These are phyloP conservation scores for Physaria fendleri DNA, from an alignment of 345 rosid genomes.

Conservation along the genomic window DNA sequence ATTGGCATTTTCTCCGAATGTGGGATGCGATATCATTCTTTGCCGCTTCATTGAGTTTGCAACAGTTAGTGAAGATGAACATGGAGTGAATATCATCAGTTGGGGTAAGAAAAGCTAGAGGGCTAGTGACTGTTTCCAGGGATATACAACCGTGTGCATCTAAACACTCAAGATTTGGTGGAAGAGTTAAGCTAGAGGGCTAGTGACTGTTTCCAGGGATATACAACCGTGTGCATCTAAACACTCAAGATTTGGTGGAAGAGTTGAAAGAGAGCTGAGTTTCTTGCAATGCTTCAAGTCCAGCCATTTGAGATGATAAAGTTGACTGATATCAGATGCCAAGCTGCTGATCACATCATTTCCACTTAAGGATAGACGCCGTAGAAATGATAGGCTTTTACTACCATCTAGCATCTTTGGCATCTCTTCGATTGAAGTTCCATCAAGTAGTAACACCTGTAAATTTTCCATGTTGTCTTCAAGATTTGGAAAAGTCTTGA, in stretches of 20 bases:
- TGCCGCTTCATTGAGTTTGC: neutral
- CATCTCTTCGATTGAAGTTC: neutral
- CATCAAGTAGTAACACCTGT: neutral
- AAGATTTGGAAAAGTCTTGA: neutral
- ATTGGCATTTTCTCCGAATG: neutral
- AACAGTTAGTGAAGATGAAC: constrained; percentile 12
- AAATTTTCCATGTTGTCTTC: neutral
- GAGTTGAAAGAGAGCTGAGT: constrained; percentile 7
- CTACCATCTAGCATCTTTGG: neutral
- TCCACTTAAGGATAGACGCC: constrained; percentile 3
- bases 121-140: neutral
- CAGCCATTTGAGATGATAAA: constrained; percentile 15
- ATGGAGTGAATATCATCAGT: neutral
- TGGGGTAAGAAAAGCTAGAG: neutral
- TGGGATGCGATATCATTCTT: neutral
- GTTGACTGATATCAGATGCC: neutral
- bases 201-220: neutral
- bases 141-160: constrained; percentile 7
- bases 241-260: constrained; percentile 16
- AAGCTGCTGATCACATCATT: constrained; percentile 7
- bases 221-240: constrained; percentile 12
- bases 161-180: constrained; percentile 12
- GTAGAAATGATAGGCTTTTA: neutral
- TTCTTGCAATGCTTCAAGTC: constrained; percentile 7
- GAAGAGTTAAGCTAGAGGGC: constrained; percentile 9